Evolutionary conservation across 805 yeast genomes (phyloP).

Genomic region (Blastobotrys americana): DNA sequence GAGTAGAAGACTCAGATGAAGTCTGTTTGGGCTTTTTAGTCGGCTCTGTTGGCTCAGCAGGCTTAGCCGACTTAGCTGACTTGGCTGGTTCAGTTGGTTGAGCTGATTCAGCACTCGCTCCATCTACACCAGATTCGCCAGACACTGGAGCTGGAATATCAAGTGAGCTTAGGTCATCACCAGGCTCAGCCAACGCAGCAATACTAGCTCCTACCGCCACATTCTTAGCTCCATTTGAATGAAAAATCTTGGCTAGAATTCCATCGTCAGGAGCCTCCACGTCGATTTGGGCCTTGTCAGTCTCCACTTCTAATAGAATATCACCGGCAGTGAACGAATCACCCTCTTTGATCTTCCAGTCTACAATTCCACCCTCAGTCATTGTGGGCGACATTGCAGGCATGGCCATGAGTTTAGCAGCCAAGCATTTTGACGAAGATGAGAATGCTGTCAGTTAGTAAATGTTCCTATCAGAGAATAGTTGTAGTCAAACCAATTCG

Average conservation of each 20-base stretch:
- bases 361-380: slow-evolving; percentile 89
- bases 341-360: slow-evolving; percentile 80
- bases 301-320: slow-evolving; percentile 94
- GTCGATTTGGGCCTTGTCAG: slow-evolving; percentile 97
- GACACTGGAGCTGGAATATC: slow-evolving; percentile 42
- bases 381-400: slow-evolving; percentile 99
- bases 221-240: slow-evolving; percentile 65
- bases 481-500: slow-evolving; percentile 1
- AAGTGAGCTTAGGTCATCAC: slow-evolving; percentile 65
- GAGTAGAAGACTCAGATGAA: slow-evolving; percentile 12
- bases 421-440: slow-evolving; percentile 9
- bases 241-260: slow-evolving; percentile 64
- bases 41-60: slow-evolving; percentile 13
- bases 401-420: slow-evolving; percentile 57
- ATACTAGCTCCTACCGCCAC: slow-evolving; percentile 83
- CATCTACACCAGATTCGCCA: slow-evolving; percentile 22
- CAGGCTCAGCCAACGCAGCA: slow-evolving; percentile 82
- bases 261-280: slow-evolving; percentile 97
- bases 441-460: not conserved
- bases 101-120: slow-evolving; percentile 17
- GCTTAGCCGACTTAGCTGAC: slow-evolving; percentile 15
- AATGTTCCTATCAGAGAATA: too few species aligned
- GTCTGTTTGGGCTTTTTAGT: slow-evolving; percentile 9
- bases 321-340: slow-evolving; percentile 78
- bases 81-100: slow-evolving; percentile 12